Conservation (phyloP, 2,329 filamentous ascomycete genomes). For the Pseudogymnoascus sp. region DNA sequence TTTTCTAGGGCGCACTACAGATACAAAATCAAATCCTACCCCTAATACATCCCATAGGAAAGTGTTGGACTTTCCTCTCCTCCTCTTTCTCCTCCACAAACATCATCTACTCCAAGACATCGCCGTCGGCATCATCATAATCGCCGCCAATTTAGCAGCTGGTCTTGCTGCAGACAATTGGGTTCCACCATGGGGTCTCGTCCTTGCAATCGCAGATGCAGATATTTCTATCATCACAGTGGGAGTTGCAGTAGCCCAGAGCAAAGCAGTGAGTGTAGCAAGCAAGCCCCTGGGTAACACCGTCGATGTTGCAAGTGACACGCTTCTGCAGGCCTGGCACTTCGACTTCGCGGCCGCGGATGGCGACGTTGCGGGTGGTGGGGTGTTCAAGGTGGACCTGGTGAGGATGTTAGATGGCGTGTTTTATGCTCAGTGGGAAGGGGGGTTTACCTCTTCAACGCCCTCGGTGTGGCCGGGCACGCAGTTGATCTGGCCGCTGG, state of each 20-base stretch:
- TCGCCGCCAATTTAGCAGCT: neutral
- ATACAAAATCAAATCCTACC: neutral
- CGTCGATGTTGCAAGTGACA: slow-evolving; percentile 15
- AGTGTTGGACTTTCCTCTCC: neutral
- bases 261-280: slow-evolving; percentile 14
- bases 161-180: slow-evolving; percentile 14
- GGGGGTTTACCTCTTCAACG: slow-evolving; percentile 3
- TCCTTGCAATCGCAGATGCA: slow-evolving; percentile 14
- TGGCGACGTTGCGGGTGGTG: slow-evolving; percentile 6
- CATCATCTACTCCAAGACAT: neutral
- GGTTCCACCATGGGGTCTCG: slow-evolving; percentile 13
- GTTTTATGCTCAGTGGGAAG: neutral
- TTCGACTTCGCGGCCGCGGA: slow-evolving; percentile 12
- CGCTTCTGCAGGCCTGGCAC: slow-evolving; percentile 13
- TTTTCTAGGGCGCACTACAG: neutral
- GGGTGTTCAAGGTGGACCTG: slow-evolving; percentile 4
- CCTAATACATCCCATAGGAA: neutral
- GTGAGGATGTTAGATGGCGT: neutral
- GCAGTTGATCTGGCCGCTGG: slow-evolving; percentile 12
- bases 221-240: slow-evolving; percentile 13
- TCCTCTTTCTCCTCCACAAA: neutral
- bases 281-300: slow-evolving; percentile 10
- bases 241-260: slow-evolving; percentile 13
- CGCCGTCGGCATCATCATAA: neutral
- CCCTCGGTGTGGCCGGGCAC: slow-evolving; percentile 10